Evolutionary conservation across 495 filamentous ascomycete genomes (phyloP).

Genomic region (Xylaria nigripes): DNA sequence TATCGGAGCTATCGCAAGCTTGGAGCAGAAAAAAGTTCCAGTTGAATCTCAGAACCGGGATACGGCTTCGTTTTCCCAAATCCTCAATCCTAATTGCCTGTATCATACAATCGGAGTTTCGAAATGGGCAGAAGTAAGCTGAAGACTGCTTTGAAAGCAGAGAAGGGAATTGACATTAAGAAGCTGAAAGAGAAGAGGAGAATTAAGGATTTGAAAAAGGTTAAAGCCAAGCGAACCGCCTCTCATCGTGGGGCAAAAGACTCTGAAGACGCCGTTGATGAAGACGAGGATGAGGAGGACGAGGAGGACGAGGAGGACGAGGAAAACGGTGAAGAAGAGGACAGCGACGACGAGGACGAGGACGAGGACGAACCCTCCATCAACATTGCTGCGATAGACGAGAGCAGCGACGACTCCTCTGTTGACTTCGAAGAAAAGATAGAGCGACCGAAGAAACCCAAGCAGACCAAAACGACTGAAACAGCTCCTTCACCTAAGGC

Average conservation of each 20-base stretch:
- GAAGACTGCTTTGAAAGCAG: constrained; percentile 55
- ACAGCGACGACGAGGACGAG: constrained; percentile 8
- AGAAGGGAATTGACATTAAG: constrained; percentile 60
- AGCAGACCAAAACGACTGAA: constrained; percentile 32
- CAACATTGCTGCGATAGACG: constrained; percentile 8
- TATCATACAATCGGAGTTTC: constrained; percentile 11
- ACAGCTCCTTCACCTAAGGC: neutral
- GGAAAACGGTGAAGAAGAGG: constrained; percentile 15
- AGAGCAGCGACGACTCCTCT: constrained; percentile 26
- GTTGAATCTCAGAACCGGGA: neutral
- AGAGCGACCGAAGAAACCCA: constrained; percentile 25
- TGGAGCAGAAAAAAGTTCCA: constrained; percentile 6
- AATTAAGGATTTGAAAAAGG: constrained; percentile 44
- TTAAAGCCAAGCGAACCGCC: constrained; percentile 38
- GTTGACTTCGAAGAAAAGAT: constrained; percentile 31
- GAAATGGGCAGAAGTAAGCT: constrained; percentile 51
- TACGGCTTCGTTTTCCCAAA: neutral
- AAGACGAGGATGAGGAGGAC: constrained; percentile 35
- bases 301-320: constrained; percentile 37
- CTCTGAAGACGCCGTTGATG: constrained; percentile 30
- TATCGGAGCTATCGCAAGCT: constrained; percentile 11
- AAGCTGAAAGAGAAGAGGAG: constrained; percentile 52
- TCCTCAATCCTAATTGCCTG: constrained; percentile 6
- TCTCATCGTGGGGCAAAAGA: constrained; percentile 31
- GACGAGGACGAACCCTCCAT: constrained; percentile 5